phyloP scores from a whole-genome alignment of 169 alveolate species.

The Cryptosporidium ryanae region DNA sequence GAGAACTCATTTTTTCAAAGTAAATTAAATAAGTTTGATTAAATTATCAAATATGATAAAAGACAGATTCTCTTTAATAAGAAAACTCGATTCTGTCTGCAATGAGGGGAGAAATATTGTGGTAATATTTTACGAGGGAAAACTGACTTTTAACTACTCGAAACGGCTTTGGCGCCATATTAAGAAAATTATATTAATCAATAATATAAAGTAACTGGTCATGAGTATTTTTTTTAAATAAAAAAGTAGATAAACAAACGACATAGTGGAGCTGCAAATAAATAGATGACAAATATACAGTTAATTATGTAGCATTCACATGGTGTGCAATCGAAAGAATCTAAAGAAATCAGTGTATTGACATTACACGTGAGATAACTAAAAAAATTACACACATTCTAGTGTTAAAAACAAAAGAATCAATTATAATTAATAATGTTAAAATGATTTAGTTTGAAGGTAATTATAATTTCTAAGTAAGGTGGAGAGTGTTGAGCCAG shows the following conservation, averaged over 20 bases:
- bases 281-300: not conserved
- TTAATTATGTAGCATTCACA: not conserved
- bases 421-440: too few species aligned
- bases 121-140: not conserved
- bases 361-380: too few species aligned
- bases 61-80: not conserved
- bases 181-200: too few species aligned
- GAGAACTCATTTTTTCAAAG: conserved; percentile 10
- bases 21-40: not conserved
- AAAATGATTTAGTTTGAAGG: too few species aligned
- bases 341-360: too few species aligned
- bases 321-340: not conserved
- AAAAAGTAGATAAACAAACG: not conserved
- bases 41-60: not conserved
- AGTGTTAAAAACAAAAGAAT: too few species aligned
- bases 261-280: not conserved
- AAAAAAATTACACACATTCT: not conserved
- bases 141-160: not conserved
- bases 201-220: too few species aligned
- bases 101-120: not conserved
- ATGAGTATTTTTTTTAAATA: too few species aligned
- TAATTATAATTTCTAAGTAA: conserved; percentile 6
- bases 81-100: too few species aligned
- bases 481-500: conserved; percentile 42
- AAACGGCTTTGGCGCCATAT: not conserved